These are phyloP conservation scores for Tetracladium setigerum DNA, from an alignment of 495 filamentous ascomycete species.

Conservation along the genomic window DNA sequence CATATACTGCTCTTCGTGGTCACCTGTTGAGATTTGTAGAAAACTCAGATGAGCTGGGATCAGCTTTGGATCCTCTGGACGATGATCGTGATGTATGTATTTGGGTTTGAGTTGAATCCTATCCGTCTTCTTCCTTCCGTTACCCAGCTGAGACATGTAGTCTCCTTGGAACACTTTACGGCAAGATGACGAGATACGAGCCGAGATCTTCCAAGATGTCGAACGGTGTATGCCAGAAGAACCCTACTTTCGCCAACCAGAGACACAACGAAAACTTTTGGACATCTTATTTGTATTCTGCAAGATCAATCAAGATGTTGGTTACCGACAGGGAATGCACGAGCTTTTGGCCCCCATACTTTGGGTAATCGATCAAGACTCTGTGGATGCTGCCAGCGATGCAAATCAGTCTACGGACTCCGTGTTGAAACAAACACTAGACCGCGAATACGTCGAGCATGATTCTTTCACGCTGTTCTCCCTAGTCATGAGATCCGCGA, in stretches of 20 bases:
- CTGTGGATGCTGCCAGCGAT: slow-evolving; percentile 28
- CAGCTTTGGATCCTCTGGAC: slow-evolving; percentile 72
- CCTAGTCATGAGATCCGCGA: slow-evolving; percentile 77
- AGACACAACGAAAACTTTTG: slow-evolving; percentile 72
- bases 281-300: slow-evolving; percentile 92
- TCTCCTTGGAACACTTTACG: slow-evolving; percentile 86
- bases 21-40: slow-evolving; percentile 75
- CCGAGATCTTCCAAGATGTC: slow-evolving; percentile 94
- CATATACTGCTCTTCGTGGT: slow-evolving; percentile 63
- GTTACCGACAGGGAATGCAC: slow-evolving; percentile 97
- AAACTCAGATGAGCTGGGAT: slow-evolving; percentile 71
- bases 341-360: slow-evolving; percentile 87
- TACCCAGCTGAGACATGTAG: slow-evolving; percentile 33
- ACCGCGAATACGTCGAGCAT: slow-evolving; percentile 71
- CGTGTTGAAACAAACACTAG: slow-evolving; percentile 56
- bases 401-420: slow-evolving; percentile 26
- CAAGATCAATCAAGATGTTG: slow-evolving; percentile 80
- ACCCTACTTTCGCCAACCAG: slow-evolving; percentile 73
- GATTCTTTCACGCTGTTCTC: slow-evolving; percentile 85
- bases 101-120: not conserved
- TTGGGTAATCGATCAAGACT: slow-evolving; percentile 80
- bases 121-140: not conserved
- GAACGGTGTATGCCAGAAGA: slow-evolving; percentile 90
- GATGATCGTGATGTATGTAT: slow-evolving; percentile 71
- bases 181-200: slow-evolving; percentile 73